Conservation (phyloP, 208 protist species). For the Tritrichomonas foetus region DNA sequence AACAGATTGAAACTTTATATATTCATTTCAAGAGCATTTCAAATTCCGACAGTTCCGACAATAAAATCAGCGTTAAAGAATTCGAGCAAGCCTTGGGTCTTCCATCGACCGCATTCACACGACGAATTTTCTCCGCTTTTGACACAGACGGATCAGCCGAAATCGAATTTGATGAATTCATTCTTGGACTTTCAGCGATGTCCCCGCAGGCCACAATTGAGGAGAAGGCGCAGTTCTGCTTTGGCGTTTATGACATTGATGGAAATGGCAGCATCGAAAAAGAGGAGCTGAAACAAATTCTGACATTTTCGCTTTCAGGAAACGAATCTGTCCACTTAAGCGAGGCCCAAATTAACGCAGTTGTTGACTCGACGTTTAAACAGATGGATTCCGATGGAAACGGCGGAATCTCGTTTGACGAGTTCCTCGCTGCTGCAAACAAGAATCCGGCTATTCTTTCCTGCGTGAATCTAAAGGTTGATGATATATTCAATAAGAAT, state of each 20-base stretch:
- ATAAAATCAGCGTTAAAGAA: background rate
- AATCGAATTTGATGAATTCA: background rate
- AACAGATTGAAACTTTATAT: background rate
- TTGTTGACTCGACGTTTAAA: background rate
- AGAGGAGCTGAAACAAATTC: background rate
- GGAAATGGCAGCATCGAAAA: background rate
- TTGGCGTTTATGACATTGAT: background rate
- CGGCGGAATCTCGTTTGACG: background rate
- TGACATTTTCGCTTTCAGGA: background rate
- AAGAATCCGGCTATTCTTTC: background rate
- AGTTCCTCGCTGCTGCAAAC: background rate
- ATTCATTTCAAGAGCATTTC: background rate
- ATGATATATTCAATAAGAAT: no score
- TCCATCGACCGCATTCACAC: background rate
- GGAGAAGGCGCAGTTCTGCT: background rate
- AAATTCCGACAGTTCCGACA: background rate
- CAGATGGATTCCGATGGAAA: conserved; percentile 15
- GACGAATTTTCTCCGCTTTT: background rate
- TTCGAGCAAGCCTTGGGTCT: background rate
- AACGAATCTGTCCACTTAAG: background rate
- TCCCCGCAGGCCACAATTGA: background rate
- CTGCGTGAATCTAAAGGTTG: background rate
- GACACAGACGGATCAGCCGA: background rate
- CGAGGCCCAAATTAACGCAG: background rate
- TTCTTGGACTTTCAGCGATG: background rate